Evolutionary conservation across 75 land plant genomes (phyloP).

Genomic region (Ceratopteris richardii): DNA sequence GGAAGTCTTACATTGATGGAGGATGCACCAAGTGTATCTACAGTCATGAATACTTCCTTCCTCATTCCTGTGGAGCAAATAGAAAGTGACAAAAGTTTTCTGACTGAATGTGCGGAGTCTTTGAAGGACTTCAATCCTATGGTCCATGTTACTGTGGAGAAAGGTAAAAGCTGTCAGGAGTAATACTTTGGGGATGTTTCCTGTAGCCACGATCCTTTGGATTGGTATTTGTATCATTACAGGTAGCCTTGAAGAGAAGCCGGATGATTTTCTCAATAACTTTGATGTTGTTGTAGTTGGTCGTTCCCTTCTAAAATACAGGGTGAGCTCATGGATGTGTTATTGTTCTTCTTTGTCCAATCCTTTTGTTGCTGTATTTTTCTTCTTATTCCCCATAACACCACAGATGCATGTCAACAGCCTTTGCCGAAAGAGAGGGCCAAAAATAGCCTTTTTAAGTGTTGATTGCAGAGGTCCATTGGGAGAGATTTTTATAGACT

Average conservation of each 20-base stretch:
- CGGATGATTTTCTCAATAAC: slow-evolving; percentile 49
- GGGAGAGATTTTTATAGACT: slow-evolving; percentile 93
- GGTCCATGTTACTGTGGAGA: slow-evolving; percentile 75
- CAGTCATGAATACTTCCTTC: slow-evolving; percentile 50
- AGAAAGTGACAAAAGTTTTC: slow-evolving; percentile 30
- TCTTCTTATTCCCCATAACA: background rate
- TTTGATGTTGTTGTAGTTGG: slow-evolving; percentile 80
- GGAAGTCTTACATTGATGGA: slow-evolving; percentile 84
- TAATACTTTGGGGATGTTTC: background rate
- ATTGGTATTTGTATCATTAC: too few species aligned
- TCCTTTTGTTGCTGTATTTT: too few species aligned
- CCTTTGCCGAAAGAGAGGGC: slow-evolving; percentile 63
- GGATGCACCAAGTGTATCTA: slow-evolving; percentile 42
- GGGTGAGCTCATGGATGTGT: slow-evolving; percentile 24
- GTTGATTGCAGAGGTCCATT: slow-evolving; percentile 83
- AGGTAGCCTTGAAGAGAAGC: slow-evolving; percentile 57
- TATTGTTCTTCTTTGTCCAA: slow-evolving; percentile 2
- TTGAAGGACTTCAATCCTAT: slow-evolving; percentile 91
- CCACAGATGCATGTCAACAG: slow-evolving; percentile 67
- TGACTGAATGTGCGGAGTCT: slow-evolving; percentile 71
- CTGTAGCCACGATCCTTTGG: too few species aligned
- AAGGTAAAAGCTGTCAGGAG: slow-evolving; percentile 51
- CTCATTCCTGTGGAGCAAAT: slow-evolving; percentile 53
- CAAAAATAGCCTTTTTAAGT: slow-evolving; percentile 70
- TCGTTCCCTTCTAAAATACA: slow-evolving; percentile 40